Evolutionary conservation across 164 flowering plant genomes (phyloP), one percentile per base, ranked within the genome.

Genomic region (Vitis rupestris): DNA sequence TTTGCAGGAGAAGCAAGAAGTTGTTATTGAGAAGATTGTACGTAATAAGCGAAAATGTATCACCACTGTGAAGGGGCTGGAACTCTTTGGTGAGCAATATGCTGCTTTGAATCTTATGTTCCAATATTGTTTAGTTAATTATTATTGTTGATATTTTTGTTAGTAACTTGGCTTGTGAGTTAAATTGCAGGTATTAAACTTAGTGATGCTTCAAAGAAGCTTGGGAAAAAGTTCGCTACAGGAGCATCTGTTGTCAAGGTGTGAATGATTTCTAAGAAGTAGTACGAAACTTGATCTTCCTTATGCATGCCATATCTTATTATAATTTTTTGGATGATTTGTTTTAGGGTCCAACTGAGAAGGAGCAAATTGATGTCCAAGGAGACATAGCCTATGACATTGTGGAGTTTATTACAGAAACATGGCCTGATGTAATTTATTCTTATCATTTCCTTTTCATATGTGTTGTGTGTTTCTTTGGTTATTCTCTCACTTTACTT

Each of bases 211-310:
- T 93, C 99, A 67, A 95, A 95, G 85, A 95, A 93, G 78, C 92
- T 95, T 70, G 99, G 99, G 59, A 95, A 93, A 61, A 95, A 93
- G 84, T 95, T 95, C 84, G 99, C 99, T n/a, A 90, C 99, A 12
- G 99, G 99, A 56, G 99, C 99, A 64, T 95, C 99, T 70, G 98
- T 95, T 70, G 98, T 93, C 52, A 95, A 95, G 98, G 99, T 94
- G 50, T 31, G 59, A 52, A 56, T 14, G 50, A 19, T 29, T 37
- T 64, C 44, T 64, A 47, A 2, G 3, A 11, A 9, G 51, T n/a
- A 14, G 31, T 8, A 3, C 10, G 19, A 56, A 31, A 30, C 15
- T 10, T 29, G 1, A 19, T 16, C 50, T 29, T 44, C 14, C 19
- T 29, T 30, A 7, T 64, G 66, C 30, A 12, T 17, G 47, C 50